These are phyloP conservation scores for Artemisia tridentata DNA, from an alignment of 129 eudicot species.

Conservation along the genomic window DNA sequence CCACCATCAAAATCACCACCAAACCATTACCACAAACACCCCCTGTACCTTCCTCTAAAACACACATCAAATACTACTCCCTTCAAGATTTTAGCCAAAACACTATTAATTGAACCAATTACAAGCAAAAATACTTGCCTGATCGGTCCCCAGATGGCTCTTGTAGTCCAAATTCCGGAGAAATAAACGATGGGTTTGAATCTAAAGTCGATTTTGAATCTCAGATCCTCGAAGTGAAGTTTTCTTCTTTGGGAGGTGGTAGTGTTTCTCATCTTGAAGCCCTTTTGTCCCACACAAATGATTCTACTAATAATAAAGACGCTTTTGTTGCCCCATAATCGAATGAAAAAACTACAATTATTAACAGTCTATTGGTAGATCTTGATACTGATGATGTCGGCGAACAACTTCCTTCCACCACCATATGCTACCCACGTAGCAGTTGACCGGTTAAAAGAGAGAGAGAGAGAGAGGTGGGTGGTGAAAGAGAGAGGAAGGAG, in stretches of 20 bases:
- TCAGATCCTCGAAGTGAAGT: conserved; percentile 72
- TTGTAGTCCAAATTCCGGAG: no score
- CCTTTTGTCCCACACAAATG: conserved; percentile 39
- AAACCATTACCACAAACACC: no score
- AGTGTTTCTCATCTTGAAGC: conserved; percentile 43
- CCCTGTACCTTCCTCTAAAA: no score
- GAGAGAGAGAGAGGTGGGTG: no score
- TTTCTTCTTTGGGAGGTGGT: conserved; percentile 28
- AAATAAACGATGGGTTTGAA: not conserved
- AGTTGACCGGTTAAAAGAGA: no score
- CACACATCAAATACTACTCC: no score
- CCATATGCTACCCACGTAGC: no score
- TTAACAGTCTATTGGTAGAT: conserved; percentile 36
- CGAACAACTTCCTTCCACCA: no score
- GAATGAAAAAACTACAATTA: conserved; percentile 11
- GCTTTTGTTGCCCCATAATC: conserved; percentile 6
- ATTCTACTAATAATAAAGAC: conserved; percentile 18
- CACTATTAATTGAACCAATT: no score
- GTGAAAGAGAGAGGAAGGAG: no score
- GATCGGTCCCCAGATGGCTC: conserved; percentile 21
- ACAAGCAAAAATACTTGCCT: conserved; percentile 24
- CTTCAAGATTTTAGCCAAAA: no score
- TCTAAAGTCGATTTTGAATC: conserved; percentile 47
- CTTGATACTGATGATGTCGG: conserved; percentile 30
- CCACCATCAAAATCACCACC: no score